Conservation (phyloP, 257 asterid genomes). For the Echites panduratus region DNA sequence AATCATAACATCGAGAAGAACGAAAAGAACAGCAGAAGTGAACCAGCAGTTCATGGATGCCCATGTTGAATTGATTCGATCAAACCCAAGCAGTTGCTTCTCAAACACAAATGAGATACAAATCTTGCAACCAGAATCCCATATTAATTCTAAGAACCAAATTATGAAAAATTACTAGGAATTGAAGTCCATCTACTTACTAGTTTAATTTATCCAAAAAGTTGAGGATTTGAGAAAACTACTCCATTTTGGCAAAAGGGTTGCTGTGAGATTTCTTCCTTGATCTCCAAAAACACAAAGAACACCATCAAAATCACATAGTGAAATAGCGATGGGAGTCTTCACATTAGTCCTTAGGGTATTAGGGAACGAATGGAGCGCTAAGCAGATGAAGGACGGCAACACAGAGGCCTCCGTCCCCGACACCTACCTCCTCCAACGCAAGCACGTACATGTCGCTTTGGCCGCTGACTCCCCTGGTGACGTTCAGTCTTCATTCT, state of each 20-base stretch:
- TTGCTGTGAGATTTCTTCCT: not conserved
- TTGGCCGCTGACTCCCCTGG: constrained; percentile 59
- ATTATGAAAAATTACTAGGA: not conserved
- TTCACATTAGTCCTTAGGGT: constrained; percentile 48
- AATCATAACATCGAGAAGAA: constrained; percentile 72
- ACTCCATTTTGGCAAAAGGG: constrained; percentile 39
- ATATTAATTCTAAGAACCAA: not conserved
- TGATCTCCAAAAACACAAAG: not conserved
- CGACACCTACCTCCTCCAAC: constrained; percentile 52
- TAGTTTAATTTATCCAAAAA: constrained; percentile 49
- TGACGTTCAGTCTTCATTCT: constrained; percentile 74
- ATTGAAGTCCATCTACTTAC: constrained; percentile 26
- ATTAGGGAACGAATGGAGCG: constrained; percentile 47
- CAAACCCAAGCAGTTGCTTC: no score
- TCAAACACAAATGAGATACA: not conserved
- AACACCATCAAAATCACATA: not conserved
- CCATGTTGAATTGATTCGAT: constrained; percentile 61
- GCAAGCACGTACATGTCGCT: constrained; percentile 76
- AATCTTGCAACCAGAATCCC: not conserved
- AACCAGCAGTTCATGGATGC: constrained; percentile 81
- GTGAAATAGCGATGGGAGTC: constrained; percentile 46
- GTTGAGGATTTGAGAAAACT: constrained; percentile 34
- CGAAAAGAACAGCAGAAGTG: constrained; percentile 75
- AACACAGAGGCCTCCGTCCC: constrained; percentile 50
- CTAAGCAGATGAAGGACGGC: constrained; percentile 47